Percentiles rank a stretch among this genome's conserved stretches.
Evolutionary conservation across 1,284 basidiomycete genomes (phyloP).

Genomic region (Porogramme epimiltina): DNA sequence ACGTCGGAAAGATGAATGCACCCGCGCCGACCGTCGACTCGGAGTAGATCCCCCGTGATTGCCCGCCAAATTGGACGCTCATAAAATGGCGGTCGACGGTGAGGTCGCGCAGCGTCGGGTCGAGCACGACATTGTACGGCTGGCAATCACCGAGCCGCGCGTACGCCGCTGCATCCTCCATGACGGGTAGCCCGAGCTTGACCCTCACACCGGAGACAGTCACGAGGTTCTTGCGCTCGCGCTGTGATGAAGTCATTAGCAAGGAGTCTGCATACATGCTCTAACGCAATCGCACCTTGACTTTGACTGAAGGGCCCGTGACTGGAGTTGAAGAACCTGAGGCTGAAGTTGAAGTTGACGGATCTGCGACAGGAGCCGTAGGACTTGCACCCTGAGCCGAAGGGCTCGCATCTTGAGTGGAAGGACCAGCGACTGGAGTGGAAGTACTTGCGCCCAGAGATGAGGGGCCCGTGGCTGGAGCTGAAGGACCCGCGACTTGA

Average conservation of each 20-base stretch:
- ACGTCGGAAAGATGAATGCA: constrained; percentile 17
- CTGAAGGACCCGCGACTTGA: no score
- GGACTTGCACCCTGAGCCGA: no score
- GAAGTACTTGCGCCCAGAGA: no score
- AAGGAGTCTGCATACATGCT: background rate
- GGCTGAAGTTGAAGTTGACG: no score
- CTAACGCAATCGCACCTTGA: background rate
- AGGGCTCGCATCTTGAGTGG: no score
- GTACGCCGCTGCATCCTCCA: background rate
- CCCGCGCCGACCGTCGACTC: constrained; percentile 1
- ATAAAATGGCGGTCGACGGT: constrained; percentile 18
- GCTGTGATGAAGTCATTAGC: background rate
- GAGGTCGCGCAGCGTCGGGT: constrained; percentile 7
- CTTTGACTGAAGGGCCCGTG: background rate
- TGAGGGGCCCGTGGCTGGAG: no score
- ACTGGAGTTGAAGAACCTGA: background rate
- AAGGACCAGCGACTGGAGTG: no score
- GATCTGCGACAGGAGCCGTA: no score
- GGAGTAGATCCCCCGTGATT: constrained; percentile 1
- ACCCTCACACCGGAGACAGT: background rate
- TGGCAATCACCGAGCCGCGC: background rate
- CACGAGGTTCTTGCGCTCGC: background rate
- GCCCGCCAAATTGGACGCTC: constrained; percentile 17
- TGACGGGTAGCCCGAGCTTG: background rate
- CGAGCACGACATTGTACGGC: constrained; percentile 9